These are phyloP conservation scores for Fragosphaeria purpurea DNA, from an alignment of 2,329 filamentous ascomycete species.

Conservation along the genomic window DNA sequence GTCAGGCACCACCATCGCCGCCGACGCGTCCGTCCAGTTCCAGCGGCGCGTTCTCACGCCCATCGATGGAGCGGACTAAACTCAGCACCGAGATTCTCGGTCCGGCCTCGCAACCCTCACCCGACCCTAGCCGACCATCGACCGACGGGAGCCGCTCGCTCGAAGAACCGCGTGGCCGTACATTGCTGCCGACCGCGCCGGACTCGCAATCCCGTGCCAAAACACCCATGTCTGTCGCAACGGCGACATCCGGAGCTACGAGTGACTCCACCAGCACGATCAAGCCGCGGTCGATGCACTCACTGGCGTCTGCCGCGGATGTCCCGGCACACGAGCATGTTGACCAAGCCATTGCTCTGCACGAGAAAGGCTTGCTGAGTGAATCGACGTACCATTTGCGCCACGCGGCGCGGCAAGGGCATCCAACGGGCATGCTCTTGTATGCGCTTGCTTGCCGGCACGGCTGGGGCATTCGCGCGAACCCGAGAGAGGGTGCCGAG, in stretches of 20 bases:
- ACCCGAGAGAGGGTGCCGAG: conserved; percentile 77
- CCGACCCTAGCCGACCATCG: conserved; percentile 35
- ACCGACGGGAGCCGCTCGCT: conserved; percentile 33
- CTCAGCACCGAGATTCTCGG: conserved; percentile 36
- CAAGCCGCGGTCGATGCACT: conserved; percentile 32
- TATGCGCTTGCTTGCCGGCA: conserved; percentile 93
- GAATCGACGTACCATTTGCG: conserved; percentile 96
- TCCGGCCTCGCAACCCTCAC: conserved; percentile 31
- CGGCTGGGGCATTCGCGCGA: conserved; percentile 94
- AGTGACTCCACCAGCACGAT: conserved; percentile 48
- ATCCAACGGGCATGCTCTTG: conserved; percentile 89
- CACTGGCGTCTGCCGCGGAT: conserved; percentile 51
- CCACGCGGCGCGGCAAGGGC: conserved; percentile 72
- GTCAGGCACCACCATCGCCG: conserved; percentile 49
- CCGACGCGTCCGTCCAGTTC: conserved; percentile 52
- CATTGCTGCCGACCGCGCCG: conserved; percentile 27
- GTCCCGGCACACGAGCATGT: conserved; percentile 82
- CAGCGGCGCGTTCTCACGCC: conserved; percentile 32
- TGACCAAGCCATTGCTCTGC: conserved; percentile 77
- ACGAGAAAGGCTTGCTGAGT: conserved; percentile 76
- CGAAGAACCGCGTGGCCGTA: conserved; percentile 40
- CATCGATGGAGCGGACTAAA: conserved; percentile 41
- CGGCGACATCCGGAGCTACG: conserved; percentile 41
- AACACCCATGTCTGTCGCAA: conserved; percentile 32
- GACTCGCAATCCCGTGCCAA: conserved; percentile 29